phyloP scores from a whole-genome alignment of 768 basidiomycete species.

The Tulasnella sp. region DNA sequence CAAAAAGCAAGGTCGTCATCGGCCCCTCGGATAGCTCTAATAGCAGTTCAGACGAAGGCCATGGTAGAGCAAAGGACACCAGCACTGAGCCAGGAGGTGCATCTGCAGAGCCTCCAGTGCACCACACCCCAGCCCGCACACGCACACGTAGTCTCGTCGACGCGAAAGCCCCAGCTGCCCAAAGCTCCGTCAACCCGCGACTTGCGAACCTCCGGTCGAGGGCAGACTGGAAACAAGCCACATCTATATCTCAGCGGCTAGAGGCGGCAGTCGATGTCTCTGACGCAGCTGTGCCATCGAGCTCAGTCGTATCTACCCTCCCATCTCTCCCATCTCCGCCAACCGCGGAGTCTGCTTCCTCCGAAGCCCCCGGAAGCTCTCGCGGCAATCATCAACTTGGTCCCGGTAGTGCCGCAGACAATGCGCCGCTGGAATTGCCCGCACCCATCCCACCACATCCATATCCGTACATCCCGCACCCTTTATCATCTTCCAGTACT shows the following conservation, averaged over 20 bases:
- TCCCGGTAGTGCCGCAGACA: not conserved
- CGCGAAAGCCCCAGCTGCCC: not conserved
- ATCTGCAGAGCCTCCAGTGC: not conserved
- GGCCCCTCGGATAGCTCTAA: not conserved
- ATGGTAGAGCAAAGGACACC: not conserved
- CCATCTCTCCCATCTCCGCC: not conserved
- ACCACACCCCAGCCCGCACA: not conserved
- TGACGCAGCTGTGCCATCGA: not conserved
- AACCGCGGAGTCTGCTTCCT: not conserved
- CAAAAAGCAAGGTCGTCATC: not conserved
- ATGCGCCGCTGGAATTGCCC: not conserved
- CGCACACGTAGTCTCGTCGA: not conserved
- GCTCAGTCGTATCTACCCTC: not conserved
- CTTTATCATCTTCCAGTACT: not conserved
- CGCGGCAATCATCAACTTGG: not conserved
- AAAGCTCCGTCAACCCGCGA: not conserved
- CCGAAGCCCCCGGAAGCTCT: not conserved
- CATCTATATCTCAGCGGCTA: not conserved
- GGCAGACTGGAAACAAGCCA: not conserved
- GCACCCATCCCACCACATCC: slow-evolving; percentile 2
- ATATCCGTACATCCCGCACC: slow-evolving; percentile 9
- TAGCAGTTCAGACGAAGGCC: not conserved
- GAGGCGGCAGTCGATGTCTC: not conserved
- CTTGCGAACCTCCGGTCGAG: not conserved
- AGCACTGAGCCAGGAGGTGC: not conserved